Base-by-base conservation (phyloP, 805 yeast genomes). In the Scheffersomyces coipomensis region DNA sequence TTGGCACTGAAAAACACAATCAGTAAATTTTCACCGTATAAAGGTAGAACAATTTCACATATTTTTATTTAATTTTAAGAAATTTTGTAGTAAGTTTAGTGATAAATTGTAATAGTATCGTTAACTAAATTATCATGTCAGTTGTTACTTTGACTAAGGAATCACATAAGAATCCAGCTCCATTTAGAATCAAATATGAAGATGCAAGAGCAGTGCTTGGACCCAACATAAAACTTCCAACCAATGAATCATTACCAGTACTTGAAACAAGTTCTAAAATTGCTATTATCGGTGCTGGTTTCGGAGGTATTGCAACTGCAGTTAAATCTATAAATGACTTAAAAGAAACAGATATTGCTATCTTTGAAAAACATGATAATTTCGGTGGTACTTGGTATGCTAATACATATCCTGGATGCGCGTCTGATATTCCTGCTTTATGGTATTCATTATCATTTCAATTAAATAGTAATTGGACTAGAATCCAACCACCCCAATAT, bases 361-460 rank as follows among this genome's bases (percentile, higher is more conserved):
- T 68, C 11, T 64, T 68, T 37, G 74, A 68, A 39, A 65, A 64
- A 40, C 71, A 66, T 43, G 55, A 52, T 34, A 48, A 61, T 32
- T 64, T 64, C 46, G 73, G 74, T 13, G 73, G 74, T 11, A 67
- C 73, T 17, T 68, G 74, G 74, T 67, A 61, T 49, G 73, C 73
- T 15, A 68, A 68, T 45, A 64, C 72, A 4, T 68, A 67, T 42
- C 74, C 74, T 2, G 73, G 73, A 1, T 64, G 72, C 47, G 72
- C 73, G n/a, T 58, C 64, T 17, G 74, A 68, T 49, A 64, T 68
- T 34, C 73, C 73, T 6, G 72, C 72, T 2, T 38, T 64, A 19
- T 68, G 70, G 71, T 68, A 68, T 44, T 61, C 67, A 12, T 55
- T 56, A 33, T 61, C 52, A 26, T 49, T 50, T 27, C 71, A 60